A percentile compares a stretch with the other conserved stretches of the same genome.
These are phyloP conservation scores for Erysimum pusillum DNA, from an alignment of 441 rosid genomes.

Conservation along the genomic window DNA sequence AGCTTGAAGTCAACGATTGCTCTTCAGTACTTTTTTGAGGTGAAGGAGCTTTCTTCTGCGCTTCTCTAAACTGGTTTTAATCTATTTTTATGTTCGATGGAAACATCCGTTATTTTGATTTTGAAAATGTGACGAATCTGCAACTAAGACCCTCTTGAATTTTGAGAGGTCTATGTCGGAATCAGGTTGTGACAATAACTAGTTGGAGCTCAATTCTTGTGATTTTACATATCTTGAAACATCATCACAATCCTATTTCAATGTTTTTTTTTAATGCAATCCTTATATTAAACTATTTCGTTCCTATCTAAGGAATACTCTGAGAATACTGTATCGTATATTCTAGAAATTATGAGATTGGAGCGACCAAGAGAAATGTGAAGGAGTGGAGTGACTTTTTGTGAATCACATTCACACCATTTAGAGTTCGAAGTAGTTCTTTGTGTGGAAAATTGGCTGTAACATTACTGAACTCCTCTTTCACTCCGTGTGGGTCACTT, in stretches of 20 bases:
- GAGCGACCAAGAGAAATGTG: conserved; percentile 14
- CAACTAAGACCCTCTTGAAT: background rate
- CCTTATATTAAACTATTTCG: background rate
- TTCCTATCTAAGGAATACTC: background rate
- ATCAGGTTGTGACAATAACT: conserved; percentile 12
- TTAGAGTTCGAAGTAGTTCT: conserved; percentile 16
- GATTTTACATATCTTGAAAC: background rate
- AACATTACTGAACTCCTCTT: conserved; percentile 15
- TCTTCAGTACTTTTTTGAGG: too few species aligned
- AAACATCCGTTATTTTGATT: too few species aligned
- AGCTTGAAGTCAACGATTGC: too few species aligned
- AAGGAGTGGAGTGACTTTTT: conserved; percentile 11
- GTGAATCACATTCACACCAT: conserved; percentile 38
- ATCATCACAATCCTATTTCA: background rate
- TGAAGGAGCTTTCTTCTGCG: too few species aligned
- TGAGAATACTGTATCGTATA: background rate
- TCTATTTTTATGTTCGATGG: too few species aligned
- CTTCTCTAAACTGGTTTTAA: too few species aligned
- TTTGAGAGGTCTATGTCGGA: background rate
- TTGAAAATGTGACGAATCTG: background rate
- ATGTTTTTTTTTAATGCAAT: background rate
- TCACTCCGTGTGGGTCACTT: conserved; percentile 44
- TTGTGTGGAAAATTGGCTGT: conserved; percentile 42
- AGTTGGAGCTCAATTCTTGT: conserved; percentile 2
- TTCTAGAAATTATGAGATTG: background rate